Evolutionary conservation across 768 basidiomycete genomes (phyloP), one percentile per base, ranked within the genome.

Genomic region (Agaricus subrufescens): DNA sequence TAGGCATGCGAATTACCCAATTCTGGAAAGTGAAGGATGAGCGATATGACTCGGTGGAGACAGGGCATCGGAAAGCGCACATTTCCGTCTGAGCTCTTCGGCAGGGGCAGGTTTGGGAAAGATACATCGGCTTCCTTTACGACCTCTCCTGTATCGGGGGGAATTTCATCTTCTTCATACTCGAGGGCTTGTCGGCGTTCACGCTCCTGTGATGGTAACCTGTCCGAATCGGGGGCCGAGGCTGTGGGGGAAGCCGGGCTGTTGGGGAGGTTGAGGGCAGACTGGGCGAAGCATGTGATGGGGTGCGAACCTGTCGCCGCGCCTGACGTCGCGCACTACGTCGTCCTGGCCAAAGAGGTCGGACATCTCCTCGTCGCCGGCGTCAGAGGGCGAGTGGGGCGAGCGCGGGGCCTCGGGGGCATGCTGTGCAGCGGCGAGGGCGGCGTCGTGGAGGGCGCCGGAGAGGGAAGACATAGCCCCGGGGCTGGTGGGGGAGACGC

Each of bases 1-100:
- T 91, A n/a, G 96, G 97, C 68, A 97, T 84, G 42, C 91, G 85
- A 54, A 96, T 83, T 51, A 94, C 87, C 94, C 94, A 98, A 62
- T 87, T 84, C 92, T 93, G 59, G 49, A 58, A 40, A 42, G 25
- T n/a, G 25, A 42, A 15, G 15, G 55, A 27, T 57, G 34, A 58
- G 52, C 34, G 27, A 34, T 11, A 34, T 40, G 47, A 49, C 23
- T 5, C 44, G 47, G 46, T 40, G 30, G 23, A 40, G 48, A 51
- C 34, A 46, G 14, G 31, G 46, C 53, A 31, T 40, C 58, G 50
- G 50, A 26, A 26, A 52, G 65, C 85, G 74, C 68, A 95, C 95
- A 66, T 89, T 81, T 53, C 86, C 87, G 67, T 94, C 88, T 57
- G 89, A 87, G 60, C 85, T 86, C 62, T 80, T 81, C 51, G 93